Base-by-base conservation (phyloP, 2,329 filamentous ascomycete species). In the Pseudogymnoascus sp. region DNA sequence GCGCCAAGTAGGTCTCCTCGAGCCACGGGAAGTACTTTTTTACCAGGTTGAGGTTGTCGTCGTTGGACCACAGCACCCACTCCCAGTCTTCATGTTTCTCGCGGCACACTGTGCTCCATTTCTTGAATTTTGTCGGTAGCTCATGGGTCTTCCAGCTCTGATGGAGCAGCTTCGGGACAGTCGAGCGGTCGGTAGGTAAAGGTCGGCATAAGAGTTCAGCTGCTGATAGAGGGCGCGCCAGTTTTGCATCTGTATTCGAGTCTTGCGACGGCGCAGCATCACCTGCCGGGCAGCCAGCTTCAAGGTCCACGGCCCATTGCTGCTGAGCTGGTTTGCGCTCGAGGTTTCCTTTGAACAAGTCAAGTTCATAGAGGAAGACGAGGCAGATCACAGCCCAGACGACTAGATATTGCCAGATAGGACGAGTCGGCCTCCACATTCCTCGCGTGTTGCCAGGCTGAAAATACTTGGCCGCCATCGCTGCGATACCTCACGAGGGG, bases 21-120 rank as follows among this genome's bases (percentile, higher is more conserved):
- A 74, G 63, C 70, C 68, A 73, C 0, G 73, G 71, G 59, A 72
- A 73, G 60, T 71, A 66, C 59, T 61, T 68, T 41, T 67, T 61
- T 9, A 74, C 71, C 37, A 74, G 65, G n/a, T 65, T 64, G 39
- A 71, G 65, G 63, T 74, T 74, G 59, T 74, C 72, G 37, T 73
- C 68, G 58, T 74, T 72, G 3, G 73, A 74, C 72, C 72, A 74
- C 11, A 74, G 62, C 24, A 74, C 72, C 68, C 71, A 74, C 62
- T 74, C 71, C 68, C 72, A 74, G 58, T 71, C 69, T 5, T 65
- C 64, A 54, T 74, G 72, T 47, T 65, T 63, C 41, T 62, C 37
- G 11, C 71, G 67, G 60, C 72, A 74, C 3, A 63, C 66, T n/a
- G 63, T 61, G 62, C 71, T 74, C 72, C 72, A 74, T 41, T 63